Evolutionary conservation across 192 early-diverging fungal genomes (phyloP), one percentile per base, ranked within the genome.

Genomic region (Gigaspora rosea): DNA sequence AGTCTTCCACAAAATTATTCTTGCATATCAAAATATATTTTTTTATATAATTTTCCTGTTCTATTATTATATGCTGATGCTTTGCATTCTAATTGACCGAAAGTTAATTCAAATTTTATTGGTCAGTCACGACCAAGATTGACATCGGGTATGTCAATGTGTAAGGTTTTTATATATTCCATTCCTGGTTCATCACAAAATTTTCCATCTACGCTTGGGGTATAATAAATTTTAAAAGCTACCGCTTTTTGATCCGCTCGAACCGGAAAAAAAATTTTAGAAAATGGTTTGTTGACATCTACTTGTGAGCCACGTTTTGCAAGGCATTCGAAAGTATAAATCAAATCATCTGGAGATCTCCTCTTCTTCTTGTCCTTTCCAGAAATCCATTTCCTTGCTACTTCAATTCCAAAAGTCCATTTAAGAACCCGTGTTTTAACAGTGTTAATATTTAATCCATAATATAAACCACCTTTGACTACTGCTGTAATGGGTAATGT

Each of bases 401-500:
- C 35, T 33, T 63, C 22, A 15, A 76, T 76, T 18, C 49, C 74
- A 65, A 48, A 76, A 51, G 20, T 76, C 74, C 59, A 63, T 50
- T 76, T 64, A n/a, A 62, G 46, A 27, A 63, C 62, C 6, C 74
- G 47, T 8, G 20, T 47, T 12, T 20, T 47, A 15, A 76, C 47
- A 11, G 47, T 65, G 2, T 65, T 46, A 57, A 76, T 20, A 51
- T 76, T 33, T 20, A 71, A n/a, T 18, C 70, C 70, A 56, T 71
- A 71, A 16, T 20, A 3, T 36, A 71, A 15, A 35, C 86, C 88
- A 41, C 86, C 88, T 65, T 85, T 80, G 13, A 87, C 86, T 12
- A 89, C 88, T 0, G 88, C 88, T 27, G 87, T 57, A 61, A 86
- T 86, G 35, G 85, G 81, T 71, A 80, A 80, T 8, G 85, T 81